Evolutionary conservation across 1,284 basidiomycete species (phyloP), one percentile per base, ranked within the genome.

Genomic region (Sphagnurus paluster): DNA sequence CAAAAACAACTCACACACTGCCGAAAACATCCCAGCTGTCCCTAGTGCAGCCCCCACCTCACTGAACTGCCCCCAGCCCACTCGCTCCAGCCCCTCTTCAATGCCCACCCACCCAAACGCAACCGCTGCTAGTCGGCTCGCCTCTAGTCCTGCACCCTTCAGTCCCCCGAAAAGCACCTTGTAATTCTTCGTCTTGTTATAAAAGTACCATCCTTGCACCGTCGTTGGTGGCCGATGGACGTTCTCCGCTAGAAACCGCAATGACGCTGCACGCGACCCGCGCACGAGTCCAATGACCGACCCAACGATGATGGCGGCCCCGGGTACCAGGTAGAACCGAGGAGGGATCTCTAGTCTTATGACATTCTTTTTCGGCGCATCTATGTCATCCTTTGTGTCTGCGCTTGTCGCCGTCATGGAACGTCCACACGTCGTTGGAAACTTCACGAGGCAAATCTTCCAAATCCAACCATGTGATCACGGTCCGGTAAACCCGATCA

Each of bases 101-200:
- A 82, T 64, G 34, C 72, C 77, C 5, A 86, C 84, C 77, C 83
- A 91, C 21, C 75, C 77, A 29, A 76, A 53, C 33, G 76, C 84
- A 33, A 80, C 69, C 11, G 65, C 59, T 0, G 77, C 82, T 21
- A 93, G 67, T 58, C 73, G 76, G 39, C 65, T 54, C 2, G 78
- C 85, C 39, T 88, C 79, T 48, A 56, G 51, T 1, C 79, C 81
- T 1, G 79, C 90, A 19, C 78, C 82, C 57, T 78, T 79, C 60
- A 92, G 61, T n/a, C 78, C 90, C 1, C 77, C 84, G 53, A 83
- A 76, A 62, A 90, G 75, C 56, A 91, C 80, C 57, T 79, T 75
- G 72, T 93, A 93, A 70, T 93, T 93, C 68, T 93, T 93, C 32
- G 90, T 92, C 74, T 93, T 93, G 65, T 90, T 87, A 78, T 93